These are phyloP conservation scores for Pestalotiopsis sp. DNA, from an alignment of 2,329 filamentous ascomycete species.

Conservation along the genomic window DNA sequence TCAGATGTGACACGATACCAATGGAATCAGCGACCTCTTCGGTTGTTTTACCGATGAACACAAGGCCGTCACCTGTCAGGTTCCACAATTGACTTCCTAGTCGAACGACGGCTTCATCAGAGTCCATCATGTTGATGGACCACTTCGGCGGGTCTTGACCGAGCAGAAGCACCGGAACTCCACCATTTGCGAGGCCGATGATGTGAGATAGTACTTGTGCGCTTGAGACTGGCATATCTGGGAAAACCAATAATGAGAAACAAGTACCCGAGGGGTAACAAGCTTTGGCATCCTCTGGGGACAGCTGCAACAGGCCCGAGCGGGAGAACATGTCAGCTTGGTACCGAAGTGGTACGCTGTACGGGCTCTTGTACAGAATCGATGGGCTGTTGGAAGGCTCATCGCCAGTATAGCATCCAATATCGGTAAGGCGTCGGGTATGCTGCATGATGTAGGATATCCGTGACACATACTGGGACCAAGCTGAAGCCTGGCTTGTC, in stretches of 20 bases:
- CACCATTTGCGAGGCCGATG: background rate
- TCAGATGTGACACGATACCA: background rate
- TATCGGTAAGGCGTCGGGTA: background rate
- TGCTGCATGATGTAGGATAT: background rate
- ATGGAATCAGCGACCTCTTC: background rate
- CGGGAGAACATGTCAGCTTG: background rate
- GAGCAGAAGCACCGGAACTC: background rate
- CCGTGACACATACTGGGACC: background rate
- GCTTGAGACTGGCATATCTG: background rate
- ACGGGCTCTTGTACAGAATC: background rate
- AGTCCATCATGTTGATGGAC: background rate
- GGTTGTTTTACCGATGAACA: background rate
- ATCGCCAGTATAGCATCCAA: background rate
- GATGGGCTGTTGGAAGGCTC: background rate
- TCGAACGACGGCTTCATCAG: background rate
- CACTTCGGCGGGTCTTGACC: background rate
- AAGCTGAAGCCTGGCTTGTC: background rate
- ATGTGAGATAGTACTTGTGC: background rate
- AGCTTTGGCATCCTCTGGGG: background rate
- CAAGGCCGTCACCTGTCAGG: background rate
- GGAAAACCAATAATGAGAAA: background rate
- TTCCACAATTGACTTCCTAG: background rate
- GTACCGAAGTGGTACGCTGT: background rate
- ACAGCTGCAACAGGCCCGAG: background rate
- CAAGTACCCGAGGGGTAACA: background rate